Base-by-base conservation (phyloP, 2,329 filamentous ascomycete species). In the Monilinia laxa region DNA sequence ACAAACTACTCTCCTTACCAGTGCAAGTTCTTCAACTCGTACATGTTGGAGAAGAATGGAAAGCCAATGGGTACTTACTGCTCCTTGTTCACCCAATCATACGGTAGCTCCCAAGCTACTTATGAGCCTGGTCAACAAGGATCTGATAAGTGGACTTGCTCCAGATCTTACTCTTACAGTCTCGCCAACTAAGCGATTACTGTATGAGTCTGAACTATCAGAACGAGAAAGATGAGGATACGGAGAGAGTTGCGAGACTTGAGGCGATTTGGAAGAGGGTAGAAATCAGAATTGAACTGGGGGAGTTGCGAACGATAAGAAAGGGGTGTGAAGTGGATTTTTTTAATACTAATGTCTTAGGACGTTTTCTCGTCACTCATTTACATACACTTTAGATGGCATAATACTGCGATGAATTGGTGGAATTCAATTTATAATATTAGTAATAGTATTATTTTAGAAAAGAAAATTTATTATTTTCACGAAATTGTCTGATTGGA, bases 1-100 rank as follows among this genome's bases (percentile, higher is more conserved):
- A 55, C 55, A 47, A 40, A 54, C 28, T 70, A 69, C 25, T 66
- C 66, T 51, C 64, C 70, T 2, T 62, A 52, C 14, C 56, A 65
- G 56, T 73, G 71, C 65, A 71, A 69, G 20, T 78, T 77, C 75
- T 78, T 80, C 72, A 78, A 78, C 60, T 73, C 76, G 0, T 81
- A 78, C 68, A 71, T 81, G 62, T 67, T 79, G 35, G 74, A 75
- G 67, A 76, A 76, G 73, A 79, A 80, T 68, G 76, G 76, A 18
- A 63, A 67, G 40, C 72, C 77, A 1, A 67, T 76, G 38, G 78
- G 78, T n/a, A 76, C 77, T 16, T 76, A 78, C 68, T 81, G 79
- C 70, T 70, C 75, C 40, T 66, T 81, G 56, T 81, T 79, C 54
- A 52, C 69, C 18, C 67, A 72, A 53, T 38, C 40, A 2, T 65